Conservation (phyloP, 1,284 basidiomycete species). For the Leucoagaricus sp. region DNA sequence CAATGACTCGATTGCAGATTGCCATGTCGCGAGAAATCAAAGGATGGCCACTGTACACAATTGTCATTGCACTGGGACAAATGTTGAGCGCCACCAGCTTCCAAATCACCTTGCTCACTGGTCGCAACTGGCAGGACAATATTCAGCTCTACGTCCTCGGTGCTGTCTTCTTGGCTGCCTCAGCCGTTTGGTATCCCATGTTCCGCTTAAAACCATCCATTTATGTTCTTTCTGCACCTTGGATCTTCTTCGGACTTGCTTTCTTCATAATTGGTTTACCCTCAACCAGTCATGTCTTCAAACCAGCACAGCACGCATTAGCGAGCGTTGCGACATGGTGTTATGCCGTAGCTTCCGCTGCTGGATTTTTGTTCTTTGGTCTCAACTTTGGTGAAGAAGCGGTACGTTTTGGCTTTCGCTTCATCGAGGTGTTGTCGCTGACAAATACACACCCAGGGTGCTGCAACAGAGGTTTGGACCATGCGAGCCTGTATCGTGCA, state of each 20-base stretch:
- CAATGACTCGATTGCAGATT: constrained; percentile 83
- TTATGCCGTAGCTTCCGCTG: constrained; percentile 88
- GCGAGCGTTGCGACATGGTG: constrained; percentile 84
- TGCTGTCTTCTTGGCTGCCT: constrained; percentile 81
- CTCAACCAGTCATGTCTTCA: constrained; percentile 67
- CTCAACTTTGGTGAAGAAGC: constrained; percentile 96
- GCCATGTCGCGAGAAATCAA: constrained; percentile 74
- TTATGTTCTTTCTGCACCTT: constrained; percentile 83
- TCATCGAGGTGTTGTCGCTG: constrained; percentile 12
- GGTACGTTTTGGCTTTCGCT: constrained; percentile 43
- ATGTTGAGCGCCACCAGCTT: constrained; percentile 91
- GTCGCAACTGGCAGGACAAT: constrained; percentile 80
- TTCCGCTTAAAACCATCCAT: constrained; percentile 88
- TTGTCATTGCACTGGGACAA: constrained; percentile 84
- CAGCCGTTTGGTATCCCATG: constrained; percentile 86
- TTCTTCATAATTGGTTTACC: constrained; percentile 91
- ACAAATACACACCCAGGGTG: constrained; percentile 52
- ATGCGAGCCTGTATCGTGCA: constrained; percentile 88
- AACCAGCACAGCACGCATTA: constrained; percentile 62
- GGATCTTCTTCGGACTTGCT: constrained; percentile 86
- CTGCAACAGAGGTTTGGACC: constrained; percentile 91
- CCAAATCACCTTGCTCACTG: constrained; percentile 88
- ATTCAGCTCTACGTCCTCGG: constrained; percentile 89
- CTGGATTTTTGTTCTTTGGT: constrained; percentile 90
- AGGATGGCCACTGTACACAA: constrained; percentile 90